A percentile compares a stretch with the other conserved stretches of the same genome.
Evolutionary conservation across 2,329 filamentous ascomycete genomes (phyloP).

Genomic region (Aspergillus japonicus): DNA sequence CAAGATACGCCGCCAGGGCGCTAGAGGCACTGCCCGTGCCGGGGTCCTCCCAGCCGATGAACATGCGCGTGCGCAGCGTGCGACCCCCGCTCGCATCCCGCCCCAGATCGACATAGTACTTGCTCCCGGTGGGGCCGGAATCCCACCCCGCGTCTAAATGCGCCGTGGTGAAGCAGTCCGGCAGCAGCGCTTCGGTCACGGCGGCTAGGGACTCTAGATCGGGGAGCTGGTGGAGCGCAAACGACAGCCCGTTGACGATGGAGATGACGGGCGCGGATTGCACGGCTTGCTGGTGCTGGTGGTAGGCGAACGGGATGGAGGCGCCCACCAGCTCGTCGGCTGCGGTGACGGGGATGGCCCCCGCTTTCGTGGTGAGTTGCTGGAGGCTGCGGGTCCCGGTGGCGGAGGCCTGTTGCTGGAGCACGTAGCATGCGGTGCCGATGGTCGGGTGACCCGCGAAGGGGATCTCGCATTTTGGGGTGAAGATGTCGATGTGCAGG

Average conservation of each 20-base stretch:
- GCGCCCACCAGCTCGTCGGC: not conserved
- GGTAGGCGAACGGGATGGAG: not conserved
- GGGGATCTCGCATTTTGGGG: constrained; percentile 46
- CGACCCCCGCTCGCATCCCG: not conserved
- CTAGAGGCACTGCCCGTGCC: constrained; percentile 62
- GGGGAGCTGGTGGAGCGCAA: constrained; percentile 62
- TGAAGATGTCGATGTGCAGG: constrained; percentile 51
- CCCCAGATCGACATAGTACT: constrained; percentile 5
- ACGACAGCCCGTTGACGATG: constrained; percentile 39
- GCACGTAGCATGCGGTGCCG: constrained; percentile 47
- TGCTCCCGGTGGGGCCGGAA: not conserved
- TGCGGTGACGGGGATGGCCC: not conserved
- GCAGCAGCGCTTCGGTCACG: not conserved
- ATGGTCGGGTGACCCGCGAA: constrained; percentile 56
- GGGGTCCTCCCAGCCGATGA: constrained; percentile 52
- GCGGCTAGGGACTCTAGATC: constrained; percentile 43
- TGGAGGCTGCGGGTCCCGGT: not conserved
- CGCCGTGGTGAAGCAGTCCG: not conserved
- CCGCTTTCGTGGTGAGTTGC: not conserved
- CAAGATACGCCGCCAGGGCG: constrained; percentile 53
- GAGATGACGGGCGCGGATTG: constrained; percentile 26
- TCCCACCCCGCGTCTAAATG: not conserved
- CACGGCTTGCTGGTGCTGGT: not conserved
- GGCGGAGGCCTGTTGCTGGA: constrained; percentile 17
- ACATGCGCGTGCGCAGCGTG: constrained; percentile 21